Base-by-base conservation (phyloP, 495 filamentous ascomycete genomes). In the Daldinia caldariorum region DNA sequence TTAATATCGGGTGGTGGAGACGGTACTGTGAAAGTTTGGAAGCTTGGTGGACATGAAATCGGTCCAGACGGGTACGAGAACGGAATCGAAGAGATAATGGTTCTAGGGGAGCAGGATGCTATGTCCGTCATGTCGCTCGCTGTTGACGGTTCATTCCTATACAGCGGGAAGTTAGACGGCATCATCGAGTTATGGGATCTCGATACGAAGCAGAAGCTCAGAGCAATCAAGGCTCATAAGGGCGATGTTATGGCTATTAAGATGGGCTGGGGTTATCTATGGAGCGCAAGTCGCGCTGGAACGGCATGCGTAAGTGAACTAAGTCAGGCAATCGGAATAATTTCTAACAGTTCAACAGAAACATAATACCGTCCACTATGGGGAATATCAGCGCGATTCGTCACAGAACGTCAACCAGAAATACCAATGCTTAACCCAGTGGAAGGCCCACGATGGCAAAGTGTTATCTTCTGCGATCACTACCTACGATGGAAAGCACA, bases 111-210 rank as follows among this genome's bases (percentile, higher is more conserved):
- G 60, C 91, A 90, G 41, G 92, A 96, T 71, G 84, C 83, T n/a
- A 88, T 88, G 61, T 89, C 92, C 2, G 90, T 99, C 3, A 84
- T 97, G 63, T 92, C 92, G 2, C 84, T 99, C 54, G 89, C 91
- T 3, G 82, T 94, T 0, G 94, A 97, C 67, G 93, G 92, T 0
- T 91, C 92, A 0, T 90, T 99, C 66, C 85, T 99, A 10, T 98
- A 97, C 75, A 92, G 90, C 69, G 95, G 95, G 63, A 88, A 94
- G 58, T 85, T 92, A 0, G 87, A 89, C n/a, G 95, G 95, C n/a
- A 89, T 96, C 45, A 85, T 99, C 58, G 94, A 97, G 75, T 89
- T 98, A 14, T 99, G 95, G 95, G 97, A 99, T 73, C 83, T 98
- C 13, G 95, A 99, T 76, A 97, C 95, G 1, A 88, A 89, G 66